Conservation (phyloP, 2,329 filamentous ascomycete species). For the Epichloe baconii region DNA sequence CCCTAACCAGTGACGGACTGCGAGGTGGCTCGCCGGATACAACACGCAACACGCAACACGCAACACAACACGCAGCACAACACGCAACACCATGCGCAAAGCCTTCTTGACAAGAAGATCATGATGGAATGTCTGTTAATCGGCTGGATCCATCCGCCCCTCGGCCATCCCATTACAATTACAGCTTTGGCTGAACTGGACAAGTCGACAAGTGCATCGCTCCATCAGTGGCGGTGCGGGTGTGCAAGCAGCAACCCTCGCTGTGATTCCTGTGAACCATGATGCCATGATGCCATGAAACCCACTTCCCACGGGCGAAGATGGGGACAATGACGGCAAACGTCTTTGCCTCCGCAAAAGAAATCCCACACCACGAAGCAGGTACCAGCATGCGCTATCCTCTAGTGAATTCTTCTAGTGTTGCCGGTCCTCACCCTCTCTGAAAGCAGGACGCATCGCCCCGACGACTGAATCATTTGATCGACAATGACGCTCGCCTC, state of each 20-base stretch:
- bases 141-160: no score
- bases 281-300: not conserved
- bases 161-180: no score
- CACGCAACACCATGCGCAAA: no score
- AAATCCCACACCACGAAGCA: not conserved
- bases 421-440: not conserved
- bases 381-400: not conserved
- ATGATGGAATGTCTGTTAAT: no score
- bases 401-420: not conserved
- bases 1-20: no score
- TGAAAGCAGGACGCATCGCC: not conserved
- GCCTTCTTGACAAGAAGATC: no score
- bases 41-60: no score
- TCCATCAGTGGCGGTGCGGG: not conserved
- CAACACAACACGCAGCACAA: no score
- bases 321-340: not conserved
- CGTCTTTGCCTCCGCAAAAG: not conserved
- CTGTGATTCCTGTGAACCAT: not conserved
- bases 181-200: no score
- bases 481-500: not conserved
- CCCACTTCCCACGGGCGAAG: not conserved
- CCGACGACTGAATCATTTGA: not conserved
- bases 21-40: no score
- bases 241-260: not conserved
- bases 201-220: not conserved